Base-by-base conservation (phyloP, 2,329 filamentous ascomycete species). In the Macrophomina phaseolina region DNA sequence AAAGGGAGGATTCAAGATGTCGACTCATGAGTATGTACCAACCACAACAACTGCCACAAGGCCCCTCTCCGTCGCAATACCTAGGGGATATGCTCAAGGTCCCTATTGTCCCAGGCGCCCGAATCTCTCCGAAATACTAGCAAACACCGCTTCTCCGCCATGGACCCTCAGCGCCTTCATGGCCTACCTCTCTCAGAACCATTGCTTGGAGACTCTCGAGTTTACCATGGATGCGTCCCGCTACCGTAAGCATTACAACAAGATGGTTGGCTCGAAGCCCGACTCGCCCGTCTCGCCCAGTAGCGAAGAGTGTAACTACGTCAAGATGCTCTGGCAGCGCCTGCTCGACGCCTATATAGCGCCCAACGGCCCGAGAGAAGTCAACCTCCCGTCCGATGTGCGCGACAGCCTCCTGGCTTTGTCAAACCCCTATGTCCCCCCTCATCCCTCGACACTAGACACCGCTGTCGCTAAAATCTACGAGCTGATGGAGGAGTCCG, bases 401-500 rank as follows among this genome's bases (percentile, higher is more conserved):
- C 91, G 94, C 42, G 93, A 98, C 76, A 87, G 87, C 42, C 84
- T 99, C 28, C 84, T 98, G 40, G 83, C 83, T 49, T 84, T 91
- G 48, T 85, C 88, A 7, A 79, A 85, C 14, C 78, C 82, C 0
- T 81, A 84, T 5, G 84, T 89, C 0, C 93, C 94, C 6, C 90
- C 90, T 5, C 81, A 88, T 67, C 94, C 95, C 1, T 87, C 90
- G 48, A 87, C 89, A 65, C 83, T 99, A 16, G 91, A 96, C 68
- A 87, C 91, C 61, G 93, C 95, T 23, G 91, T 97, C 30, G 86
- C 87, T 69, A 96, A 97, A 68, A 92, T 97, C 48, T 94, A 94
- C 77, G 95, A 98, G 72, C 83, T 99, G 66, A 98, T 99, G 94
- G 96, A 97, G 73, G 95, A 98, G 77, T 97, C 94, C 3, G 92